Percentiles rank a stretch among this genome's conserved stretches.
phyloP scores from a whole-genome alignment of 1,139 yeast species.

The Geotrichum fermentans region DNA sequence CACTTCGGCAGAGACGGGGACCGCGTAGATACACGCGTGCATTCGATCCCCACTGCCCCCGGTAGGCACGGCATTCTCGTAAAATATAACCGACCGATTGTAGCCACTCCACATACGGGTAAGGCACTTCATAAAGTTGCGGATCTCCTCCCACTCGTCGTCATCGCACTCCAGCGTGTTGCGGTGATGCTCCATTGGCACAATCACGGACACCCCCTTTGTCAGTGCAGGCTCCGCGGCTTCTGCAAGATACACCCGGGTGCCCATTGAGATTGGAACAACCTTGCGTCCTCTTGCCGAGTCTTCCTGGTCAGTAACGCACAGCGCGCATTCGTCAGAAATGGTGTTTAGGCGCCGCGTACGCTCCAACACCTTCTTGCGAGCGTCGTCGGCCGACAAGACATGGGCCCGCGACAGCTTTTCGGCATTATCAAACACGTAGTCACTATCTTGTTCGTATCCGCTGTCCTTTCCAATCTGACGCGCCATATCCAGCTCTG shows the following conservation, averaged over 20 bases:
- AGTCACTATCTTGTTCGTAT: conserved; percentile 40
- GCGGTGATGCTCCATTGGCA: conserved; percentile 42
- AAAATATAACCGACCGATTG: conserved; percentile 41
- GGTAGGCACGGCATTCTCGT: conserved; percentile 40
- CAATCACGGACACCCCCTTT: conserved; percentile 38
- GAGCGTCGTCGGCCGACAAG: conserved; percentile 9
- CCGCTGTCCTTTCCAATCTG: conserved; percentile 39
- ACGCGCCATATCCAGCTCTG: conserved; percentile 30
- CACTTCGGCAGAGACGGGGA: conserved; percentile 40
- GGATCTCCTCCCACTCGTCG: conserved; percentile 45
- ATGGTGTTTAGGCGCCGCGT: conserved; percentile 33
- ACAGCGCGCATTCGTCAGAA: conserved; percentile 41
- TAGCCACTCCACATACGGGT: conserved; percentile 39
- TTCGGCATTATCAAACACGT: conserved; percentile 43
- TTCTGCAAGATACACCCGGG: conserved; percentile 16
- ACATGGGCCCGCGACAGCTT: conserved; percentile 33
- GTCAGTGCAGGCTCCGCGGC: conserved; percentile 42
- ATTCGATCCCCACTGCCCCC: conserved; percentile 21
- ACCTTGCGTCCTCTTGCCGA: conserved; percentile 1
- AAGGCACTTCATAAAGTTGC: conserved; percentile 44
- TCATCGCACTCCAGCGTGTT: conserved; percentile 43
- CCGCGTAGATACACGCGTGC: conserved; percentile 45
- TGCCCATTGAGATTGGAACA: conserved; percentile 11
- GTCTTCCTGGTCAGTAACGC: conserved; percentile 27
- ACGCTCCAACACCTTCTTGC: conserved; percentile 33